Conservation (phyloP, 192 early-diverging fungal species). For the Podila epicladia region DNA sequence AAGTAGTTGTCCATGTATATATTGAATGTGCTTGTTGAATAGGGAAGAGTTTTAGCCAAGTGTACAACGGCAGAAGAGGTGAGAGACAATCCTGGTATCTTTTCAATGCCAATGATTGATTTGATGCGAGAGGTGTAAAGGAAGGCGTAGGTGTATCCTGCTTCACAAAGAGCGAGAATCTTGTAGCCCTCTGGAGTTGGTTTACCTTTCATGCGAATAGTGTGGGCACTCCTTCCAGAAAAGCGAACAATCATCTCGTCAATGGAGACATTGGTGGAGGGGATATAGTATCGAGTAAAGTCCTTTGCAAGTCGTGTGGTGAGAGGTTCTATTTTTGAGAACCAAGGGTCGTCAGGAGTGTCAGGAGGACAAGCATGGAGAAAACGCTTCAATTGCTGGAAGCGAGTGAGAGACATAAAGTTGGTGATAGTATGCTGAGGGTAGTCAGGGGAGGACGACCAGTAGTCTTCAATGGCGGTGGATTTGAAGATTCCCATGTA, state of each 20-base stretch:
- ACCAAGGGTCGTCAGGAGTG: no score
- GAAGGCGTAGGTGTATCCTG: constrained; percentile 47
- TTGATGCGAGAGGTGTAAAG: constrained; percentile 15
- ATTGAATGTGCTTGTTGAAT: constrained; percentile 4
- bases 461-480: no score
- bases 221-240: constrained; percentile 23
- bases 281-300: constrained; percentile 26
- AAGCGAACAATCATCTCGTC: constrained; percentile 46
- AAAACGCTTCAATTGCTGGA: no score
- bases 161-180: constrained; percentile 33
- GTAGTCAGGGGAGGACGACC: no score
- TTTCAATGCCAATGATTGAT: neutral
- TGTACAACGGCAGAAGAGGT: constrained; percentile 21
- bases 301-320: no score
- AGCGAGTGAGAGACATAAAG: no score
- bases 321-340: no score
- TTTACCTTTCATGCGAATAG: constrained; percentile 40
- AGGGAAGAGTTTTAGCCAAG: constrained; percentile 18
- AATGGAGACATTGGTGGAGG: constrained; percentile 23
- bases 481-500: no score
- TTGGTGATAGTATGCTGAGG: no score
- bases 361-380: no score
- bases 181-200: constrained; percentile 39
- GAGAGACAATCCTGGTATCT: constrained; percentile 5
- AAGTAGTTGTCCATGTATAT: constrained; percentile 51